Evolutionary conservation across 352 stramenopile genomes (phyloP), one percentile per base, ranked within the genome.

Genomic region (Pythium coloratum): DNA sequence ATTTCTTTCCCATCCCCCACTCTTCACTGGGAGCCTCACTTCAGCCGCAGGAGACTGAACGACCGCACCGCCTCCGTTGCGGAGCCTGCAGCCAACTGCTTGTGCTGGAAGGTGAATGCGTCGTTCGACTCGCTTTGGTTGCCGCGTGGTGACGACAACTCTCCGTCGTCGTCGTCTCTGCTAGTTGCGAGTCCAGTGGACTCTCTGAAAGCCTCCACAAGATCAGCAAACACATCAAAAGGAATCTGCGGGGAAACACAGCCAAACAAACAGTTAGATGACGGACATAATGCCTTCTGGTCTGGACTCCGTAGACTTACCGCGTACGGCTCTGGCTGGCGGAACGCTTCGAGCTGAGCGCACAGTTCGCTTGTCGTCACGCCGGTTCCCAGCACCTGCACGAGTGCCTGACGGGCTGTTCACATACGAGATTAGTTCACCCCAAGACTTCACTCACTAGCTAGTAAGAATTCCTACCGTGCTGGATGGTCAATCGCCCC

Each of bases 151-250:
- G 47, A 55, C 10, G 47, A 16, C 24, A 20, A 6, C 20, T 55
- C 47, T 55, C 24, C 47, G 18, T 55, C 47, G 10, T 20, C n/a
- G 18, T 30, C 2, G 18, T 6, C 20, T 55, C 47, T 5, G 7
- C 4, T 6, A 7, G 20, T 34, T 14, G 24, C 12, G 24, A 55
- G 47, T 18, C n/a, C 8, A 26, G 42, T 10, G 26, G 16, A 13
- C n/a, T 20, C 42, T 26, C 78, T 84, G 62, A 79, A 79, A 5
- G 63, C 59, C 16, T 71, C 40, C 18, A 79, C 77, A 26, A 92
- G 69, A 30, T 89, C 78, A 5, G 70, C 68, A 42, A 92, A 92
- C 26, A 81, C 63, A 36, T 89, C 80, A 57, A 92, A 91, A 34
- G 76, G 75, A 63, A 91, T 71, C 84, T 92, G 58, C 30, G 44